Conservation (phyloP, 1,284 basidiomycete genomes). For the Papiliotrema terrestris region DNA sequence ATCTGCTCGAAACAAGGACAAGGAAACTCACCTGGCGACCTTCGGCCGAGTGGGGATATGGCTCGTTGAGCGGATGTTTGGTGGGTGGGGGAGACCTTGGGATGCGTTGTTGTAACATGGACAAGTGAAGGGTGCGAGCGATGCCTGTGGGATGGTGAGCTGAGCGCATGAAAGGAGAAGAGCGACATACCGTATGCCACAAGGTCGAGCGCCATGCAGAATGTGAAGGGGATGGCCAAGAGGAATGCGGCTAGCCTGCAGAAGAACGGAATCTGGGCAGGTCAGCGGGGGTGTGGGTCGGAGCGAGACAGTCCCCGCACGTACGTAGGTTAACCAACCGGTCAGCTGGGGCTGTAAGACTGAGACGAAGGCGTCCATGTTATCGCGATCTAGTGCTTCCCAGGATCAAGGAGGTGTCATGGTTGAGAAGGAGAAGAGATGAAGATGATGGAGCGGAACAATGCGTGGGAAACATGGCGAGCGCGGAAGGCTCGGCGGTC, state of each 20-base stretch:
- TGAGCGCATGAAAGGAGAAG: neutral
- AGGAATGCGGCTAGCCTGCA: constrained; percentile 27
- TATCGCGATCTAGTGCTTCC: no score
- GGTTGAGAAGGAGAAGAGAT: neutral
- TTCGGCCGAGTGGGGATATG: no score
- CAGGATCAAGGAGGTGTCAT: no score
- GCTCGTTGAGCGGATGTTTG: no score
- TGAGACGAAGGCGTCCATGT: no score
- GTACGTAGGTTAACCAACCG: no score
- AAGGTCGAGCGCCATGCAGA: constrained; percentile 32
- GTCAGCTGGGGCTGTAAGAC: neutral
- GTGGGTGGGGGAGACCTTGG: constrained; percentile 25
- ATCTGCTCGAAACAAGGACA: neutral
- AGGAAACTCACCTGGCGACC: no score
- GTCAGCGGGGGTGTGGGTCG: neutral
- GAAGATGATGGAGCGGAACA: no score
- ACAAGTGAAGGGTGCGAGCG: constrained; percentile 35
- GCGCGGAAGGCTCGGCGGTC: no score
- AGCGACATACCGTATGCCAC: constrained; percentile 32
- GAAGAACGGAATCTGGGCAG: constrained; percentile 24
- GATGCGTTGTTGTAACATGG: constrained; percentile 31
- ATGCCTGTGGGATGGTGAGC: constrained; percentile 21
- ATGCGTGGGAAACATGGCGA: no score
- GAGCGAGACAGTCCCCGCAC: neutral
- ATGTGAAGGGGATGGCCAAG: constrained; percentile 27